phyloP scores from a whole-genome alignment of 2,329 filamentous ascomycete genomes.

The Phaeosphaeria sp. region DNA sequence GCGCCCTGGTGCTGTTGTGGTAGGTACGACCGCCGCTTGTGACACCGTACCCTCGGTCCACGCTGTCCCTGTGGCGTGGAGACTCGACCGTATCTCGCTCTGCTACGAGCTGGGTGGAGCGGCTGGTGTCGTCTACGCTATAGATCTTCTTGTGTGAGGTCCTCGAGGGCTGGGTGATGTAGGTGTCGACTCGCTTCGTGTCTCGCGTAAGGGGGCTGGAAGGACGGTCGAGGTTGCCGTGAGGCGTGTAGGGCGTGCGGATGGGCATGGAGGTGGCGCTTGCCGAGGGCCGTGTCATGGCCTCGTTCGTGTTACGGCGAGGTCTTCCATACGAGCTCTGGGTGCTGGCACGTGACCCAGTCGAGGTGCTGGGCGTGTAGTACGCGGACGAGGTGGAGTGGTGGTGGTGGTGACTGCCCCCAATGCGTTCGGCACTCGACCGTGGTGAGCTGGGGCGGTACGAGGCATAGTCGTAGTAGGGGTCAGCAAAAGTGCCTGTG shows the following conservation, averaged over 20 bases:
- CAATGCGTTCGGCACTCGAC: constrained; percentile 42
- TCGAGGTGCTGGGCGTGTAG: constrained; percentile 34
- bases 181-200: constrained; percentile 43
- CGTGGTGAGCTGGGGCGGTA: constrained; percentile 44
- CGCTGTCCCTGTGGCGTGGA: constrained; percentile 33
- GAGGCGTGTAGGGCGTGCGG: constrained; percentile 35
- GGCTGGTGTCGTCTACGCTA: constrained; percentile 55
- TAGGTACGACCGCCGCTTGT: constrained; percentile 43
- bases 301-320: constrained; percentile 53
- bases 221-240: constrained; percentile 39
- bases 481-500: constrained; percentile 46
- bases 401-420: constrained; percentile 32
- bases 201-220: constrained; percentile 50
- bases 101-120: constrained; percentile 45
- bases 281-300: constrained; percentile 42
- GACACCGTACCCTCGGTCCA: constrained; percentile 29
- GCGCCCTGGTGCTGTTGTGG: constrained; percentile 32
- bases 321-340: constrained; percentile 54
- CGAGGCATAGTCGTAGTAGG: constrained; percentile 36
- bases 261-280: constrained; percentile 42
- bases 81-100: constrained; percentile 47
- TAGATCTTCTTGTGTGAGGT: constrained; percentile 57
- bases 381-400: constrained; percentile 21
- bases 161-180: constrained; percentile 46
- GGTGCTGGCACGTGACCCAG: constrained; percentile 34